Evolutionary conservation across 2,329 filamentous ascomycete species (phyloP), one percentile per base, ranked within the genome.

Genomic region (Aspergillus novoparasiticus): DNA sequence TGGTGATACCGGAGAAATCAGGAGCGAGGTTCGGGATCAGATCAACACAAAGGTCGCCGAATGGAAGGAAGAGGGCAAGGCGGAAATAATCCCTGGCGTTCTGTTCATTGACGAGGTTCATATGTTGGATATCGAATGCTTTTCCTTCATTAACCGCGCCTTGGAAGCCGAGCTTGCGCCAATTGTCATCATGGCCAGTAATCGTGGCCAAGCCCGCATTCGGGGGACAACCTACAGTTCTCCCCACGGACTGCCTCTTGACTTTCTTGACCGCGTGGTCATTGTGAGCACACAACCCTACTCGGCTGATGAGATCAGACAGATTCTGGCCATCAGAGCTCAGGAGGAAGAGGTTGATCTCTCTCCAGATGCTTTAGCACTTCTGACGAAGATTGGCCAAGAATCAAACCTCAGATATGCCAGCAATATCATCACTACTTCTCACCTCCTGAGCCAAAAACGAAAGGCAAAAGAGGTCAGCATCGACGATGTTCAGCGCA

Each of bases 71-170:
- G 95, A 99, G 81, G 95, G 95, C 81, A 99, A 99, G 80, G 95
- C 95, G 3, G 94, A 96, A 81, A 98, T 99, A 60, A 93, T 99
- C 0, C 95, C 95, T 0, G 95, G 95, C 53, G 95, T 99, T 9
- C 83, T 99, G 9, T 99, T 99, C 84, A 96, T 99, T 73, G 95
- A 99, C 74, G 95, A 99, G 82, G 94, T 99, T 6, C 95, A 99
- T 84, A 98, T 99, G 94, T 91, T 99, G 62, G 95, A 99, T 78
- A 97, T 98, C 68, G 95, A 99, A 80, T 98, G 94, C 83, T 99
- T 97, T 84, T 96, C 93, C 51, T 99, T 96, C 83, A 90, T 99
- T 84, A 99, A 99, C 83, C 91, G 95, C 58, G 95, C 95, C 0
- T 85, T 99, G 51, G 95, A 99, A 80, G 93, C 94, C 64, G 93